These are phyloP conservation scores for Tulasnella sp. DNA, from an alignment of 768 basidiomycete species.

Conservation along the genomic window DNA sequence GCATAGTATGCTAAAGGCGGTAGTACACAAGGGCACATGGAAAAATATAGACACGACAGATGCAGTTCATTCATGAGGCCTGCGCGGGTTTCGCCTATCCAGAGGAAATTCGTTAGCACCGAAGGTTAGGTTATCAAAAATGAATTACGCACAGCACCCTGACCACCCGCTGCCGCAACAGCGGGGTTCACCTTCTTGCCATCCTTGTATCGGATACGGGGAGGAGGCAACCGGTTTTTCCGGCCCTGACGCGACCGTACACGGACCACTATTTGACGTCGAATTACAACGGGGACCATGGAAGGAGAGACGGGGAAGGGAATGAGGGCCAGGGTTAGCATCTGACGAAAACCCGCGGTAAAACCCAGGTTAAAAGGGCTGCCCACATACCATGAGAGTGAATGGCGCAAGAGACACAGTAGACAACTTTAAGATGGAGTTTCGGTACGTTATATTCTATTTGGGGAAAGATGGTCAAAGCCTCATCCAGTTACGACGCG, in stretches of 20 bases:
- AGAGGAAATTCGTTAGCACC: not conserved
- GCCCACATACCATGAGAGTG: slow-evolving; percentile 85
- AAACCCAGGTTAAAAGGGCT: not conserved
- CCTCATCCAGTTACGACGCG: not conserved
- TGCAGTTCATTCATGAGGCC: not conserved
- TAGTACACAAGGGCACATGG: not conserved
- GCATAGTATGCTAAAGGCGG: not conserved
- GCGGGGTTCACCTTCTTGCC: slow-evolving; percentile 96
- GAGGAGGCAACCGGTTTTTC: slow-evolving; percentile 96
- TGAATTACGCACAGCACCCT: not conserved
- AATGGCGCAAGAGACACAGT: slow-evolving; percentile 99
- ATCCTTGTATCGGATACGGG: slow-evolving; percentile 92
- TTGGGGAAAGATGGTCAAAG: slow-evolving; percentile 4
- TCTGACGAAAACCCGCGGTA: not conserved
- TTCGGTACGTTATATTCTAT: slow-evolving; percentile 95
- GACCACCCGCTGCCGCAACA: slow-evolving; percentile 80
- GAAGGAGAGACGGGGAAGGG: not conserved
- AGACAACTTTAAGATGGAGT: slow-evolving; percentile 96
- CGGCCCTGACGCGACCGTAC: slow-evolving; percentile 94
- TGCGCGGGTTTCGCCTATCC: not conserved
- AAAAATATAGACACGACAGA: not conserved
- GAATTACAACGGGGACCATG: not conserved
- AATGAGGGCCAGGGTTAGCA: not conserved
- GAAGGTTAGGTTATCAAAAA: too few species aligned
- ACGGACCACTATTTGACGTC: slow-evolving; percentile 72